Evolutionary conservation across 495 filamentous ascomycete genomes (phyloP), one percentile per base, ranked within the genome.

Genomic region (Penicillium lividum): DNA sequence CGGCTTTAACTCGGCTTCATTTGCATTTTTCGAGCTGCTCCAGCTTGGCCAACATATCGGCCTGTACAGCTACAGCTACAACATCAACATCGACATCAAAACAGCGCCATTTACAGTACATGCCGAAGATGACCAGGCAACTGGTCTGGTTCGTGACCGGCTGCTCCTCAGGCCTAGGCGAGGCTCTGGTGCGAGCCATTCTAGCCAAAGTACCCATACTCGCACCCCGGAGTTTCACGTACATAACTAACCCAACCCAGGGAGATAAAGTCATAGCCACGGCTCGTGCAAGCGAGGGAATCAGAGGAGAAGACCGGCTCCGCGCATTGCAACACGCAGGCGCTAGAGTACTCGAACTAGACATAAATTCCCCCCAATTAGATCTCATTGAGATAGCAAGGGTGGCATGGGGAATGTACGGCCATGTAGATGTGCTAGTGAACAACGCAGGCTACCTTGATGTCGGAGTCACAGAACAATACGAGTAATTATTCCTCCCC

Each of bases 181-280:
- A 69, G 34, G 57, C 69, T 34, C 64, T 82, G 3, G 76, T 71
- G 15, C 58, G 66, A 9, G 67, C 73, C 7, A 72, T 80, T 33
- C 70, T 79, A n/a, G 46, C 46, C 8, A 49, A 49, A n/a, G 46
- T 49, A 31, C 7, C 11, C 18, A n/a, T 25, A 6, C 46, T 30
- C 33, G 13, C 33, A 36, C 7, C 1, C 15, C 15, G 15, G 4
- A n/a, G 13, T 4, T 31, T 10, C 18, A 28, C 18, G 6, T 15
- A 49, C 11, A 28, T 25, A 49, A n/a, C 46, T 49, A 49, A 49
- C 15, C 0, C 4, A 25, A 36, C 7, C 10, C 69, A 73, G n/a
- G 82, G 80, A 3, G 80, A 84, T 65, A 71, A 66, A 45, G 79
- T 84, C 33, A 79, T 87, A 54, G 82, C 82, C 8, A 79, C 79